Evolutionary conservation across 768 basidiomycete species (phyloP).

Genomic region (Lentinula sp.): DNA sequence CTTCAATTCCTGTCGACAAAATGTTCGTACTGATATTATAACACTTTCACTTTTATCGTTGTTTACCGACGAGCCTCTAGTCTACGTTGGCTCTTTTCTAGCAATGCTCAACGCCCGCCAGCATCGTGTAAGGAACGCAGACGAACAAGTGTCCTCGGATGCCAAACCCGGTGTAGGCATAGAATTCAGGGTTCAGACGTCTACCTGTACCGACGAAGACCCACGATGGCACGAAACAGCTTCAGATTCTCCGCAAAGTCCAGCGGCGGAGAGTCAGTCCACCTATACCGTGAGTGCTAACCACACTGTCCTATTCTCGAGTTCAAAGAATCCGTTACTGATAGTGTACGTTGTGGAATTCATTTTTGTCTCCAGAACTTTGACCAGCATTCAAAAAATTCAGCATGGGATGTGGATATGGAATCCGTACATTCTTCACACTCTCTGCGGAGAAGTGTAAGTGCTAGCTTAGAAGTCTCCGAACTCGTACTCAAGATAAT

Average conservation of each 20-base stretch:
- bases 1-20: slow-evolving; percentile 39
- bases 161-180: background rate
- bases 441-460: background rate
- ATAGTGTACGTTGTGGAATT: background rate
- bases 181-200: slow-evolving; percentile 3
- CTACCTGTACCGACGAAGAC: background rate
- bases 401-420: background rate
- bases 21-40: slow-evolving; percentile 20
- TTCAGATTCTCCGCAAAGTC: background rate
- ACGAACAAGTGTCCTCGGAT: no score
- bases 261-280: background rate
- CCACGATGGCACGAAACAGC: background rate
- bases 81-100: slow-evolving; percentile 40
- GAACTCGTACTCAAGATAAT: background rate
- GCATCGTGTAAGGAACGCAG: slow-evolving; percentile 2
- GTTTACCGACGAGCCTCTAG: slow-evolving; percentile 16
- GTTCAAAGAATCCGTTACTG: background rate
- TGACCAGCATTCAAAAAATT: background rate
- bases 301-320: background rate
- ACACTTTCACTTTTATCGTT: background rate
- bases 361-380: background rate
- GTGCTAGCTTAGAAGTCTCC: background rate
- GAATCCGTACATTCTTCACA: background rate
- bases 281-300: background rate
- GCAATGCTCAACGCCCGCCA: slow-evolving; percentile 36